Conservation (phyloP, 345 rosid species). For the Lumnitzera littorea region DNA sequence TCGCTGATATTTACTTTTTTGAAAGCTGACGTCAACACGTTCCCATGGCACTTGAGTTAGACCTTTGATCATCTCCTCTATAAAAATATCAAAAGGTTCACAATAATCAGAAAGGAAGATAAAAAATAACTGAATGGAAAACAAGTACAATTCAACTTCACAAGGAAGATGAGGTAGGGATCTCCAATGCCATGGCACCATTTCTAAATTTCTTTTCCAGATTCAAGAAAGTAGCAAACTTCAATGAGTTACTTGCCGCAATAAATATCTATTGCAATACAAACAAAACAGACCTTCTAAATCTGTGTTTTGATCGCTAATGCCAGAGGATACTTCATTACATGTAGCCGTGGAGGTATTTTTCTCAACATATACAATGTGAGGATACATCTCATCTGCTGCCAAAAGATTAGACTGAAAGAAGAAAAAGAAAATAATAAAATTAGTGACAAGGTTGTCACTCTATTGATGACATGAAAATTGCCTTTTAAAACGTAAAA, state of each 20-base stretch:
- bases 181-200: too few relatives aligned
- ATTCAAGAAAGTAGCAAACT: too few relatives aligned
- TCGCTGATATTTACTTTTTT: slow-evolving; percentile 61
- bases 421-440: slow-evolving; percentile 9
- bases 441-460: too few relatives aligned
- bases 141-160: background rate
- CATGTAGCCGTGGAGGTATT: slow-evolving; percentile 16
- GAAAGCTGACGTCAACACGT: slow-evolving; percentile 88
- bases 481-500: background rate
- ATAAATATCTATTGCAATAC: too few relatives aligned
- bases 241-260: too few relatives aligned
- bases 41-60: slow-evolving; percentile 82
- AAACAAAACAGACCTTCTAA: slow-evolving; percentile 56
- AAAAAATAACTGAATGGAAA: background rate
- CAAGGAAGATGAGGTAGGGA: background rate
- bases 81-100: slow-evolving; percentile 9
- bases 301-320: slow-evolving; percentile 34
- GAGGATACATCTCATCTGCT: slow-evolving; percentile 69
- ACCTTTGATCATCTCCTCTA: slow-evolving; percentile 85
- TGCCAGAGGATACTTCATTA: slow-evolving; percentile 21
- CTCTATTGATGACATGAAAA: too few relatives aligned
- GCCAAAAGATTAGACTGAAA: slow-evolving; percentile 63
- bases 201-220: too few relatives aligned
- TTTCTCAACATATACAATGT: slow-evolving; percentile 52
- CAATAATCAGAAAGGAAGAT: slow-evolving; percentile 1